A percentile compares a stretch with the other conserved stretches of the same genome.
Conservation (phyloP, 1,139 yeast species). For the Suhomyces maxii region DNA sequence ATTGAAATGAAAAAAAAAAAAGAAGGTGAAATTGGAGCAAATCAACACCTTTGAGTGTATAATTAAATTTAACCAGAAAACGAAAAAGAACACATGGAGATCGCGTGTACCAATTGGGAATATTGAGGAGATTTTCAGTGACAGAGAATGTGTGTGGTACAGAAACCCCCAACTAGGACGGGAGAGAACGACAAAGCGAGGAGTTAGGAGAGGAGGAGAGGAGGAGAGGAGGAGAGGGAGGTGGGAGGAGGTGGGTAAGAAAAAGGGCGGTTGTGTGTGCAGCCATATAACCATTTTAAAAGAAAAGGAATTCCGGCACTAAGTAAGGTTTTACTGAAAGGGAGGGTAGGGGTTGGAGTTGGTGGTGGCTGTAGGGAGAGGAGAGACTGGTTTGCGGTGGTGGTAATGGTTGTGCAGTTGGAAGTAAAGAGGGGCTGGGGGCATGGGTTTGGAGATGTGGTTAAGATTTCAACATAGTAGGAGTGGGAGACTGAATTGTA, state of each 20-base stretch:
- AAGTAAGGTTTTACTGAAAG: no score
- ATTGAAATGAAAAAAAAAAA: not conserved
- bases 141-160: not conserved
- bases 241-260: not conserved
- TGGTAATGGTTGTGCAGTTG: no score
- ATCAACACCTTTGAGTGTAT: not conserved
- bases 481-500: no score
- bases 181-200: not conserved
- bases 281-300: no score
- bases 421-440: no score
- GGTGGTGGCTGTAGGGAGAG: no score
- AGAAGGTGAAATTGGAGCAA: not conserved
- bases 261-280: not conserved
- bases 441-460: no score
- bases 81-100: not conserved
- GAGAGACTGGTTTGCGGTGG: no score
- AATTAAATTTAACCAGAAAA: not conserved
- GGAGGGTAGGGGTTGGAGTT: no score
- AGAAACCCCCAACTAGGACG: not conserved
- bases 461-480: no score
- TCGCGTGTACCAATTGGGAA: not conserved
- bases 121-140: not conserved
- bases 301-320: no score
- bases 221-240: not conserved
- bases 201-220: not conserved